Evolutionary conservation across 257 asterid genomes (phyloP).

Genomic region (Verbena officinalis): DNA sequence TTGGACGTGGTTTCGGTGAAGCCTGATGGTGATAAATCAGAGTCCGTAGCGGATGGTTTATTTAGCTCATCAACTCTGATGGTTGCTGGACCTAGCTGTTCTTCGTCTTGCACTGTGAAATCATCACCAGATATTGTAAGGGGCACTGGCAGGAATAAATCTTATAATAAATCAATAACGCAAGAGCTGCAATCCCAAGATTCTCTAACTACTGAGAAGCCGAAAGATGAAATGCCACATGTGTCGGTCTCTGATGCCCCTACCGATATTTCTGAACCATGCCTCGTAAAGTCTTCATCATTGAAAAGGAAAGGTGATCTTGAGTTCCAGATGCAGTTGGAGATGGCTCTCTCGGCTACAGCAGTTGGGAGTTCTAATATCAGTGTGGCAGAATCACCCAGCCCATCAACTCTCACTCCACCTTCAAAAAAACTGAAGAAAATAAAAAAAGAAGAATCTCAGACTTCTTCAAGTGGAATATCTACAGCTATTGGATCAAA

Average conservation of each 20-base stretch:
- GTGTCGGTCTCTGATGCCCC: conserved; percentile 40
- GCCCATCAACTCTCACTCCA: conserved; percentile 39
- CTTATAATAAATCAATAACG: conserved; percentile 40
- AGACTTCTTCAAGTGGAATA: conserved; percentile 53
- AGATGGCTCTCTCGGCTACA: conserved; percentile 88
- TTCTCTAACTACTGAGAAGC: conserved; percentile 30
- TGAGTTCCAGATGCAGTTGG: conserved; percentile 89
- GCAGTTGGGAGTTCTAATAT: conserved; percentile 48
- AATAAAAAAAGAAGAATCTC: conserved; percentile 51
- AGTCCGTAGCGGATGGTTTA: conserved; percentile 45
- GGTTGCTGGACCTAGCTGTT: conserved; percentile 73
- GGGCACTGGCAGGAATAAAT: conserved; percentile 32
- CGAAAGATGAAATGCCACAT: conserved; percentile 40
- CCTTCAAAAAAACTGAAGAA: conserved; percentile 53
- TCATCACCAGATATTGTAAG: conserved; percentile 37
- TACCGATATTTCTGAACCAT: conserved; percentile 42
- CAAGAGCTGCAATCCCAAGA: conserved; percentile 27
- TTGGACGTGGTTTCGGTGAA: conserved; percentile 85
- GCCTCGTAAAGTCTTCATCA: conserved; percentile 39
- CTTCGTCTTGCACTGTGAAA: conserved; percentile 39
- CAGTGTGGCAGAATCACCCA: conserved; percentile 38
- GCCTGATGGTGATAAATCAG: conserved; percentile 69
- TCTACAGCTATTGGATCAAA: conserved; percentile 90
- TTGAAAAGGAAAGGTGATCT: conserved; percentile 84
- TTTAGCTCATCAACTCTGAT: conserved; percentile 84